phyloP scores from a whole-genome alignment of 164 flowering plant genomes.

The Berberis thunbergii region DNA sequence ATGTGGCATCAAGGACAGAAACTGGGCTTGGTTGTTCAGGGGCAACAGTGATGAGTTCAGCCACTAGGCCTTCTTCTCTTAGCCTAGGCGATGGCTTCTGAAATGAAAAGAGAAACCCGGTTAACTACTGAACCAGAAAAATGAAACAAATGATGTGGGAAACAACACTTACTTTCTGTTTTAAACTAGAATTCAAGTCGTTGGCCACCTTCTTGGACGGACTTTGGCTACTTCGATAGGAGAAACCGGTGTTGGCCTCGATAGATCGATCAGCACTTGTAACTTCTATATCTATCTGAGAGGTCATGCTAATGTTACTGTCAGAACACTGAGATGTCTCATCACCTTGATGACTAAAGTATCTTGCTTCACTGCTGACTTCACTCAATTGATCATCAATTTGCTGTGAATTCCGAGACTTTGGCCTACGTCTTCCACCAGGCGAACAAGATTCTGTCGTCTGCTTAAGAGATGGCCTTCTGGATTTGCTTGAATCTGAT shows the following conservation, averaged over 20 bases:
- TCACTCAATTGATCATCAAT: conserved; percentile 51
- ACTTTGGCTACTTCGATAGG: conserved; percentile 10
- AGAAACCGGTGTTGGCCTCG: conserved; percentile 13
- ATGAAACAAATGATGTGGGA: not conserved
- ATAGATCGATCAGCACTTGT: conserved; percentile 24
- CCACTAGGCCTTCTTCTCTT: conserved; percentile 19
- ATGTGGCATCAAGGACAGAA: conserved; percentile 75
- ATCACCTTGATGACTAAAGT: conserved; percentile 41
- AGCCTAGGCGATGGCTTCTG: conserved; percentile 31
- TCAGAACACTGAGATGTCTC: conserved; percentile 37
- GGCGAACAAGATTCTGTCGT: conserved; percentile 51
- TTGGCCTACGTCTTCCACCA: conserved; percentile 43
- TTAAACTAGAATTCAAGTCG: conserved; percentile 7
- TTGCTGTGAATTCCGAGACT: conserved; percentile 24
- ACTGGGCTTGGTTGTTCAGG: conserved; percentile 96
- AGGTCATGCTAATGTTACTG: conserved; percentile 23
- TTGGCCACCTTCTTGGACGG: conserved; percentile 10
- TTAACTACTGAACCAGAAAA: conserved; percentile 7
- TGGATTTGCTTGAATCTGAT: conserved; percentile 48
- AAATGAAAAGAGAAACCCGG: conserved; percentile 4
- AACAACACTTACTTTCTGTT: conserved; percentile 22
- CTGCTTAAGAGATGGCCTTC: conserved; percentile 39
- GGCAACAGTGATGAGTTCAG: conserved; percentile 25
- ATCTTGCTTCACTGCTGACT: conserved; percentile 39
- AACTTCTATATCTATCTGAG: conserved; percentile 35